phyloP scores from a whole-genome alignment of 1,284 basidiomycete genomes.

The Malassezia slooffiae region DNA sequence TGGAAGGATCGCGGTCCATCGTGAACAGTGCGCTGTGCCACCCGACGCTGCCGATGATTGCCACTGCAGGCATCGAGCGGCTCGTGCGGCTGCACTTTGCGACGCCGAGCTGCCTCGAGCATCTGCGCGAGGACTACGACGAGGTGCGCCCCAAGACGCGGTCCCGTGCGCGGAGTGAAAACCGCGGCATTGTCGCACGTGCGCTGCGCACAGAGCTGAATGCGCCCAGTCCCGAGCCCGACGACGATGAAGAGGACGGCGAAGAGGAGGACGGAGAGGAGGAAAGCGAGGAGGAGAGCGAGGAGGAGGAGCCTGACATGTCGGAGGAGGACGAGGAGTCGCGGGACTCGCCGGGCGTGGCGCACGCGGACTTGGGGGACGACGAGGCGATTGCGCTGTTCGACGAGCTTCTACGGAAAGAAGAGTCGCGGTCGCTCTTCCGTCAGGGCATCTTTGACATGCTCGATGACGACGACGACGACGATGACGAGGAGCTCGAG shows the following conservation, averaged over 20 bases:
- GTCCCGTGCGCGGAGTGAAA: slow-evolving; percentile 1
- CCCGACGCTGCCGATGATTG: slow-evolving; percentile 14
- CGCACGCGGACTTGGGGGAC: slow-evolving; percentile 7
- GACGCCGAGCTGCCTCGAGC: slow-evolving; percentile 8
- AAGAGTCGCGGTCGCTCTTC: slow-evolving; percentile 10
- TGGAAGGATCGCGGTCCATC: neutral
- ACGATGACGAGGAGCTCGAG: neutral
- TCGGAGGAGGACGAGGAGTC: neutral
- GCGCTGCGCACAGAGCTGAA: no score
- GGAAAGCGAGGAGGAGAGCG: no score
- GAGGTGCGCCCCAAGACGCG: slow-evolving; percentile 7
- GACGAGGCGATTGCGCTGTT: slow-evolving; percentile 14
- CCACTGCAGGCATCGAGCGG: slow-evolving; percentile 16
- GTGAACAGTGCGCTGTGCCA: neutral
- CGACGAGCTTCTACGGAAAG: slow-evolving; percentile 12
- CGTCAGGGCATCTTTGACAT: neutral
- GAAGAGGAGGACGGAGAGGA: no score
- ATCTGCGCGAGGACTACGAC: neutral
- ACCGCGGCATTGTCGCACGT: slow-evolving; percentile 10
- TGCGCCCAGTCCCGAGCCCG: no score
- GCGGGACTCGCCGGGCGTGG: neutral
- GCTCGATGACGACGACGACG: neutral
- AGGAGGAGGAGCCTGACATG: neutral
- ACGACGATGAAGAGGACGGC: slow-evolving; percentile 2
- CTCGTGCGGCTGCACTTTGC: slow-evolving; percentile 15